A percentile compares a stretch with the other conserved stretches of the same genome.
These are phyloP conservation scores for Cudoniella acicularis DNA, from an alignment of 495 filamentous ascomycete genomes.

Conservation along the genomic window DNA sequence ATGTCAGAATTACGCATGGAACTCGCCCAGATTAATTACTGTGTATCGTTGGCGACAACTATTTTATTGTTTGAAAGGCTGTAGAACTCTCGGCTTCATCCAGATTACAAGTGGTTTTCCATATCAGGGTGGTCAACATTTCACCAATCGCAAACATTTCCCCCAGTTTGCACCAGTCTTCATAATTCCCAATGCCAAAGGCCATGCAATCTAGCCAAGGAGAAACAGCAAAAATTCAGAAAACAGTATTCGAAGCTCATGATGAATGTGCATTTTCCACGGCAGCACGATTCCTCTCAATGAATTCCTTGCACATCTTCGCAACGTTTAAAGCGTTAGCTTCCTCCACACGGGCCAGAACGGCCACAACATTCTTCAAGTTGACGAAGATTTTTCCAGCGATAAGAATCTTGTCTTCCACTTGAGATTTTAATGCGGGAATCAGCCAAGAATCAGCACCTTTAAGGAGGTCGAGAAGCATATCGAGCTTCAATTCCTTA, in stretches of 20 bases:
- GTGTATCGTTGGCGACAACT: no score
- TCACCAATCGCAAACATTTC: no score
- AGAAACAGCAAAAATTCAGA: background rate
- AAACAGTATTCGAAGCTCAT: background rate
- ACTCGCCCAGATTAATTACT: no score
- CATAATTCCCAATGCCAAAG: background rate
- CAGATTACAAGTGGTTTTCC: no score
- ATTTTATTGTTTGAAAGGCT: no score
- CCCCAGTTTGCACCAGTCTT: no score
- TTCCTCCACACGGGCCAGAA: slow-evolving; percentile 6
- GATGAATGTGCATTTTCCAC: background rate
- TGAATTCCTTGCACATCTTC: slow-evolving; percentile 6
- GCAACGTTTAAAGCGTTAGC: slow-evolving; percentile 7
- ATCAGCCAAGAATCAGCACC: slow-evolving; percentile 19
- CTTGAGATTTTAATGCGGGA: slow-evolving; percentile 11
- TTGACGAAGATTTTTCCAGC: slow-evolving; percentile 15
- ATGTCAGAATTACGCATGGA: no score
- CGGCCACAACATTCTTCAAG: slow-evolving; percentile 13
- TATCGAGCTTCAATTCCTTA: slow-evolving; percentile 14
- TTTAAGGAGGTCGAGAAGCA: slow-evolving; percentile 27
- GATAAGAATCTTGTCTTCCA: slow-evolving; percentile 20
- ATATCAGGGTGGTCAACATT: no score
- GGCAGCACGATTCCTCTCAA: background rate
- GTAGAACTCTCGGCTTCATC: no score
- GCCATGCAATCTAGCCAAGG: background rate